Evolutionary conservation across 768 basidiomycete species (phyloP), one percentile per base, ranked within the genome.

Genomic region (Amanita inopinata): DNA sequence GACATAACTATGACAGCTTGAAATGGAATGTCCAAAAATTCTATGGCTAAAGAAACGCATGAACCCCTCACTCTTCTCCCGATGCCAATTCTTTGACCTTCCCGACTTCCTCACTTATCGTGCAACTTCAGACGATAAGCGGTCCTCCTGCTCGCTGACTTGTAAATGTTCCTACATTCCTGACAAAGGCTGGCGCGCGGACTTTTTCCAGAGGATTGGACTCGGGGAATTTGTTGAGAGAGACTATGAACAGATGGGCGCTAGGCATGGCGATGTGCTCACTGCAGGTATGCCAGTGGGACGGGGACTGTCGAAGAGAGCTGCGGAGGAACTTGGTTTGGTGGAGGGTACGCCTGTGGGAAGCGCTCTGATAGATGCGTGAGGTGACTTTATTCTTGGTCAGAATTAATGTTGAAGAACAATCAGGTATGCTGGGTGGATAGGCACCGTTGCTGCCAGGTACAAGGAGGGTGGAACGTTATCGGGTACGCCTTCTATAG

Each of bases 21-120:
- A 98, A 62, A 98, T 98, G 96, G 94, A 97, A 62, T 78, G 97
- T 33, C 94, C 94, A 0, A 98, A 98, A 61, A 83, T 93, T 22
- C 78, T 98, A 20, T 98, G 96, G 96, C 73, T 98, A 32, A 97
- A 93, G 61, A 81, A 78, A 46, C 70, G 85, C 64, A 93, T 98
- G 92, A 56, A 72, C 2, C 56, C 76, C 0, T 63, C 72, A 8
- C 69, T 67, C 12, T 98, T 99, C 63, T 61, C 73, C 17, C 66
- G 66, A 41, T 87, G 83, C 62, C 83, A 88, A 53, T 86, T 87
- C 66, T 86, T 81, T 60, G 92, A 94, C 55, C 76, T 96, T 12
- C 92, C 92, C n/a, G 92, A 96, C 63, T 93, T 80, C 66, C 72
- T 99, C 39, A 97, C 96, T 0, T 98, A 93, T 67, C 83, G 79